A percentile compares a stretch with the other conserved stretches of the same genome.
These are phyloP conservation scores for Pythium insidiosum DNA, from an alignment of 352 stramenopile genomes.

Conservation along the genomic window DNA sequence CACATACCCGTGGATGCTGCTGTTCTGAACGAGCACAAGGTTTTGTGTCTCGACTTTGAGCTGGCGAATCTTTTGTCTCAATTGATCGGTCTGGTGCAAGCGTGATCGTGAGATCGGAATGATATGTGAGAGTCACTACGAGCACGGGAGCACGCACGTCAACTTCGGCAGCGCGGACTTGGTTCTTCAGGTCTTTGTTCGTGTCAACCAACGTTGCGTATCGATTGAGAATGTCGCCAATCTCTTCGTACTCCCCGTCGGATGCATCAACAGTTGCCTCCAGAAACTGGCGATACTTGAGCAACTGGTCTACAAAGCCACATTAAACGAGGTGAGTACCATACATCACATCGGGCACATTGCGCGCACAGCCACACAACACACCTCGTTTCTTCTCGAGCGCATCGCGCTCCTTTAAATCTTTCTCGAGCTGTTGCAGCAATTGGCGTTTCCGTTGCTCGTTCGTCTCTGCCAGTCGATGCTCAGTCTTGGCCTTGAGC, in stretches of 20 bases:
- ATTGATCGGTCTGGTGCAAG: constrained; percentile 44
- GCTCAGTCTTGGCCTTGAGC: constrained; percentile 83
- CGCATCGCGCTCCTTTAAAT: constrained; percentile 46
- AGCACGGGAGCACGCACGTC: no score
- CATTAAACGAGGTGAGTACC: neutral
- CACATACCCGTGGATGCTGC: constrained; percentile 54
- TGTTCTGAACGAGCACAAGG: constrained; percentile 78
- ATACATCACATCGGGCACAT: neutral
- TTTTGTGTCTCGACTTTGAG: constrained; percentile 83
- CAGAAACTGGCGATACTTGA: constrained; percentile 82
- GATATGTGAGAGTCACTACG: no score
- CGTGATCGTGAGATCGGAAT: neutral
- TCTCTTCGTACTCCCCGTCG: constrained; percentile 81
- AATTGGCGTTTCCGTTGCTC: constrained; percentile 76
- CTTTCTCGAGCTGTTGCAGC: constrained; percentile 60
- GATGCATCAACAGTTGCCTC: constrained; percentile 75
- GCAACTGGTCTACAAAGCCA: constrained; percentile 35
- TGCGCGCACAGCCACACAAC: neutral
- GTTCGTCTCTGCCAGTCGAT: constrained; percentile 62
- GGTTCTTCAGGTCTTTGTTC: constrained; percentile 81
- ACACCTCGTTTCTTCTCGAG: constrained; percentile 64
- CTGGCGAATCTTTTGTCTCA: constrained; percentile 64
- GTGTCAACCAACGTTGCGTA: constrained; percentile 81
- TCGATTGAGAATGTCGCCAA: constrained; percentile 78
- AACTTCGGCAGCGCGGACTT: constrained; percentile 54